Percentiles rank a stretch among this genome's conserved stretches.
Evolutionary conservation across 1,284 basidiomycete genomes (phyloP).

Genomic region (Ustilago curta): DNA sequence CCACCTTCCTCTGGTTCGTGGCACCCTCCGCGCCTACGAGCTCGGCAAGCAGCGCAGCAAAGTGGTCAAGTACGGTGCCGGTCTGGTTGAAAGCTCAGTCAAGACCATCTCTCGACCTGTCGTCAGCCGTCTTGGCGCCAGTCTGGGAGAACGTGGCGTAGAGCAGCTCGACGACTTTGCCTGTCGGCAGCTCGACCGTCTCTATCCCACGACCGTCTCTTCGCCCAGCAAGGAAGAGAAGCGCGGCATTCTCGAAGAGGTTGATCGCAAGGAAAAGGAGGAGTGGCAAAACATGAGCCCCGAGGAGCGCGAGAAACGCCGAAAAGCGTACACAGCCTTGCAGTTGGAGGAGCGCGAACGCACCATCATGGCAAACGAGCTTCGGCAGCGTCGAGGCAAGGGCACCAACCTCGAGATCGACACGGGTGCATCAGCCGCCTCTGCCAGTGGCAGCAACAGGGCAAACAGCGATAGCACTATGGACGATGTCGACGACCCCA

Average conservation of each 20-base stretch:
- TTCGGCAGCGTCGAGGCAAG: slow-evolving; percentile 51
- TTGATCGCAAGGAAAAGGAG: slow-evolving; percentile 52
- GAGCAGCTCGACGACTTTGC: slow-evolving; percentile 88
- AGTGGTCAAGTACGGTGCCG: slow-evolving; percentile 88
- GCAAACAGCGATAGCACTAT: slow-evolving; percentile 18
- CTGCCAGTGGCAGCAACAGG: slow-evolving; percentile 18
- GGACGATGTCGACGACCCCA: slow-evolving; percentile 27
- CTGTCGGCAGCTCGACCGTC: slow-evolving; percentile 83
- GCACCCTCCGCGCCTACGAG: slow-evolving; percentile 80
- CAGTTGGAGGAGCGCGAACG: slow-evolving; percentile 60
- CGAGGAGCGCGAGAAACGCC: slow-evolving; percentile 57
- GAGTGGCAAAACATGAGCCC: slow-evolving; percentile 58
- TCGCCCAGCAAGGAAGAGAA: slow-evolving; percentile 57
- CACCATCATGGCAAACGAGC: slow-evolving; percentile 54
- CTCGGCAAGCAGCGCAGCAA: slow-evolving; percentile 81
- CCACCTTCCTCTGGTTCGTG: slow-evolving; percentile 75
- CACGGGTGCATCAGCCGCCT: slow-evolving; percentile 11
- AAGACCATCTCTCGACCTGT: slow-evolving; percentile 86
- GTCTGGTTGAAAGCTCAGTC: slow-evolving; percentile 86
- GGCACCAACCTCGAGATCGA: slow-evolving; percentile 31
- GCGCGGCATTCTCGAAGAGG: slow-evolving; percentile 49
- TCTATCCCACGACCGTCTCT: slow-evolving; percentile 44
- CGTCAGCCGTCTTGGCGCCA: slow-evolving; percentile 76
- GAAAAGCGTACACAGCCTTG: slow-evolving; percentile 53
- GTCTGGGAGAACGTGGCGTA: slow-evolving; percentile 72